Evolutionary conservation across 352 stramenopile genomes (phyloP), one percentile per base, ranked within the genome.

Genomic region (Pythium aquatile): DNA sequence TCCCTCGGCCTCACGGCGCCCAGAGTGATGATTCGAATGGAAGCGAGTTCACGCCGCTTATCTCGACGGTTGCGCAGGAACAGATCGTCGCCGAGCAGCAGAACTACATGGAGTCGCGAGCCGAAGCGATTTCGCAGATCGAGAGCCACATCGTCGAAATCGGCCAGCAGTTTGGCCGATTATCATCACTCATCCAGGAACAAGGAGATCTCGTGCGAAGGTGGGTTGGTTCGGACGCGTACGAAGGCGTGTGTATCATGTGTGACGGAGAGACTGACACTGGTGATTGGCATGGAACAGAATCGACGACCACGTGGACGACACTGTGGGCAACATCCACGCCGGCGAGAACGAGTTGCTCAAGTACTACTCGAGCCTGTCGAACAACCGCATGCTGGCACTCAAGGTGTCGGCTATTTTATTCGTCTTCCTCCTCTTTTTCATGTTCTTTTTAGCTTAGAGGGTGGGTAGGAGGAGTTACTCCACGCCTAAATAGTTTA

Each of bases 391-490:
- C 79, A 75, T 91, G 73, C 73, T 94, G 70, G 85, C 83, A 65
- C 73, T 92, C 75, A 94, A 94, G 75, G 73, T 94, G 44, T 90
- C 78, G 32, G 81, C 79, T 75, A 91, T 94, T 74, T 90, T 94
- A 79, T 88, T 94, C 62, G 68, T 92, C 44, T 94, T 94, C 55
- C 73, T 94, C 65, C 77, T 94, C 72, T 92, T 94, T 74, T 94
- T 94, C 74, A 90, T 93, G 79, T 92, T 93, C 71, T 88, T 94
- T 66, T 75, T 94, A 70, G 86, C 86, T 53, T 94, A 91, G 83
- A 66, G 9, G 55, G 44, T 28, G 57, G 33, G 24, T 28, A 24
- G 28, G 47, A 17, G 17, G 30, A 40, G 49, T 60, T 16, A 11
- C 40, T 47, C 58, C 60, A n/a, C 40, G 40, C 39, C 51, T 68